phyloP scores from a whole-genome alignment of 148 eudicot genomes.

The Chenopodium album region DNA sequence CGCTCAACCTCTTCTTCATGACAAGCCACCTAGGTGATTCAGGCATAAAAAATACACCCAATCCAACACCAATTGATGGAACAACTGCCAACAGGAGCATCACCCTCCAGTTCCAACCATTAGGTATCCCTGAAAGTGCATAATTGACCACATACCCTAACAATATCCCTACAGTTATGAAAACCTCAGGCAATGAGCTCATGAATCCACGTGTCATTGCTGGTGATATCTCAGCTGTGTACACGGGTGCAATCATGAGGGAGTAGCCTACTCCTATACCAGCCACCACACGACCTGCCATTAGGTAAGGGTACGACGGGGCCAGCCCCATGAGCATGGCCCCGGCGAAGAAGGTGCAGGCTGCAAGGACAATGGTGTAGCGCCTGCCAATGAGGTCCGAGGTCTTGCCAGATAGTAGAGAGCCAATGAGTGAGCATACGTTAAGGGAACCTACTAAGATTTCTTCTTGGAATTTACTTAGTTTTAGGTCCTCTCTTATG shows the following conservation, averaged over 20 bases:
- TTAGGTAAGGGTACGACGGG: slow-evolving; percentile 59
- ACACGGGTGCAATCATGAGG: slow-evolving; percentile 88
- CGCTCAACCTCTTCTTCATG: slow-evolving; percentile 55
- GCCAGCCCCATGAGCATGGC: slow-evolving; percentile 86
- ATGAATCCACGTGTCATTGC: slow-evolving; percentile 73
- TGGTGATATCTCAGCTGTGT: slow-evolving; percentile 85
- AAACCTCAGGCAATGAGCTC: slow-evolving; percentile 74
- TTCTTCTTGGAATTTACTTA: slow-evolving; percentile 53
- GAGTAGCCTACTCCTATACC: slow-evolving; percentile 92
- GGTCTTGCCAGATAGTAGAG: slow-evolving; percentile 73
- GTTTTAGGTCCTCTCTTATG: slow-evolving; percentile 57
- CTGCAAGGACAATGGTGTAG: slow-evolving; percentile 77
- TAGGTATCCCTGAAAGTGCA: slow-evolving; percentile 50
- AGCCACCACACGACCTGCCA: slow-evolving; percentile 72
- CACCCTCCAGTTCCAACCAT: slow-evolving; percentile 62
- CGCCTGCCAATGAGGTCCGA: slow-evolving; percentile 83
- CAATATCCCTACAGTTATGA: slow-evolving; percentile 75
- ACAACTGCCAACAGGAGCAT: slow-evolving; percentile 78
- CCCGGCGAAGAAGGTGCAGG: slow-evolving; percentile 65
- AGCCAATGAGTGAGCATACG: slow-evolving; percentile 67
- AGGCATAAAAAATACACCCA: slow-evolving; percentile 69
- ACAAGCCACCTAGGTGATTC: slow-evolving; percentile 95
- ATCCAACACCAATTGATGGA: slow-evolving; percentile 55
- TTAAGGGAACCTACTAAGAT: slow-evolving; percentile 73
- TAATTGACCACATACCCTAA: slow-evolving; percentile 66